Base-by-base conservation (phyloP, 345 rosid genomes). In the Mangifera indica region DNA sequence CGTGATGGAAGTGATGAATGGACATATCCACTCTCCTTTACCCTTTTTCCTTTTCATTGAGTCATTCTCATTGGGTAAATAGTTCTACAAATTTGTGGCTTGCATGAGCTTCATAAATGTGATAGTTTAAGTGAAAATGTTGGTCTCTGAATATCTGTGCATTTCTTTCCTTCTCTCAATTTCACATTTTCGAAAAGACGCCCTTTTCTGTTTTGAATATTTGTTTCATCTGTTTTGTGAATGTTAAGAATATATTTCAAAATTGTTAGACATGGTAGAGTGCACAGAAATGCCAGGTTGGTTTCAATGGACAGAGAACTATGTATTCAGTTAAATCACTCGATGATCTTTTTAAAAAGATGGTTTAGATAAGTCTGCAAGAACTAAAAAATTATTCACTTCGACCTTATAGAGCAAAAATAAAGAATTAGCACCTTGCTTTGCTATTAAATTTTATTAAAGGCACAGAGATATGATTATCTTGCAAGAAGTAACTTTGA, bases 1-100 rank as follows among this genome's bases (percentile, higher is more conserved):
- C 52, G 11, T 6, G 29, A 69, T 72, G 55, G 32, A 69, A 79
- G 68, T 60, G 44, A 63, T 32, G 61, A 67, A 59, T 70, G 59
- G 13, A 10, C 15, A 20, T 34, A 34, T 29, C 8, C 25, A 14
- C 7, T 55, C 10, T 62, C 49, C 29, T 40, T 37, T 1, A n/a
- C 15, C 42, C 13, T 55, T 24, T n/a, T 32, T 22, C 52, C 20
- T 22, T 17, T 69, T 34, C 37, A 29, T 12, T 0, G 15, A 32
- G 60, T 66, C 53, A 13, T 32, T 12, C 15, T 20, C 24, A 4
- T 15, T 12, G 44, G 67, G 17, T 42, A 7, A 22, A 60, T n/a
- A 12, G 18, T 46, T 7, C 22, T 1, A 7, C 22, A 56, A 9
- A 56, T 21, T 56, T 55, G 14, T 55, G 59, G 46, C n/a, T 29